phyloP scores from a whole-genome alignment of 2,329 filamentous ascomycete species.

The Penicillium occitanis region DNA sequence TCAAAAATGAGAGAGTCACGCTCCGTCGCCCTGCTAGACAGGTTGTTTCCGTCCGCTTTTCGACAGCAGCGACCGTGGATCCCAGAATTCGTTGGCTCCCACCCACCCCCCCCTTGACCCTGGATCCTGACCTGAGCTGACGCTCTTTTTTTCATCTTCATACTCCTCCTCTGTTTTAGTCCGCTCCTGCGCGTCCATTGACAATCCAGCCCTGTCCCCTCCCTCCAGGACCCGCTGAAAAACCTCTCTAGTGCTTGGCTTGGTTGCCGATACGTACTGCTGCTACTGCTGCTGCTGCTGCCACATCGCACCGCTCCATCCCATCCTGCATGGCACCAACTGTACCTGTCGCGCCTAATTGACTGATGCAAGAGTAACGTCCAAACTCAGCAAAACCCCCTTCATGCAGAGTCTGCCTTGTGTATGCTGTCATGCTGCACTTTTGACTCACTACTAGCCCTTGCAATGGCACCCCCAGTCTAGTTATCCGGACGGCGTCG shows the following conservation, averaged over 20 bases:
- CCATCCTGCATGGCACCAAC: conserved; percentile 19
- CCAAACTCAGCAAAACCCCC: conserved; percentile 18
- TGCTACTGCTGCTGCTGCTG: conserved; percentile 2
- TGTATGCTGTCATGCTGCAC: conserved; percentile 29
- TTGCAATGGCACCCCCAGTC: conserved; percentile 30
- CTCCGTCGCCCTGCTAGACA: conserved; percentile 18
- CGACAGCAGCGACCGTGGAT: conserved; percentile 12
- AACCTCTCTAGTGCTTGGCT: conserved; percentile 12
- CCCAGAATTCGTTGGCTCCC: conserved; percentile 12
- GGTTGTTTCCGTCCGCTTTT: conserved; percentile 17
- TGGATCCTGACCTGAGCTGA: conserved; percentile 3
- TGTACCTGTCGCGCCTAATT: conserved; percentile 23
- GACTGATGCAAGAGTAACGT: conserved; percentile 20
- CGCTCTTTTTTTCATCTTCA: conserved; percentile 11
- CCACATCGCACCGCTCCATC: conserved; percentile 20
- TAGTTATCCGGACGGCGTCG: conserved; percentile 29
- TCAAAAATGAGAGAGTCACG: conserved; percentile 21
- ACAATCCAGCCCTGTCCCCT: conserved; percentile 16
- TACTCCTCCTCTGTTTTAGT: background rate
- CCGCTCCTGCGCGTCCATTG: background rate
- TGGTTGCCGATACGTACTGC: background rate
- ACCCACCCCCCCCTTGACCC: conserved; percentile 2
- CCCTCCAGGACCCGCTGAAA: conserved; percentile 18
- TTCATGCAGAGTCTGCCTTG: conserved; percentile 39
- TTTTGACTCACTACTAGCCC: conserved; percentile 24